Evolutionary conservation across 768 basidiomycete species (phyloP).

Genomic region (Heimioporus sp.): DNA sequence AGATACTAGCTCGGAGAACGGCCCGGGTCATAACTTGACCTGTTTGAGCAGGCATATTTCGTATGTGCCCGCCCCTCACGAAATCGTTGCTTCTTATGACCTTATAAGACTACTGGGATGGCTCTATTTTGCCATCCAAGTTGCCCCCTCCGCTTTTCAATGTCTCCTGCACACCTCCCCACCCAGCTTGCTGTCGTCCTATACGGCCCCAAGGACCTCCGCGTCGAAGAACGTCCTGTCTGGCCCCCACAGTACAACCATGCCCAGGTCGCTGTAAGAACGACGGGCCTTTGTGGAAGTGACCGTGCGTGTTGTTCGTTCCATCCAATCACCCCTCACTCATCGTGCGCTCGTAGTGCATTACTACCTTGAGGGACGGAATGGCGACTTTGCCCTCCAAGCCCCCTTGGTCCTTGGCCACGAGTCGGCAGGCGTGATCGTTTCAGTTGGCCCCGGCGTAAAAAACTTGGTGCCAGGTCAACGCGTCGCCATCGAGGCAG

Average conservation of each 20-base stretch:
- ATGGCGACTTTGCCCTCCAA: slow-evolving; percentile 88
- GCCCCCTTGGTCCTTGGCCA: slow-evolving; percentile 91
- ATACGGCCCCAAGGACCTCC: slow-evolving; percentile 80
- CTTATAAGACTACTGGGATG: slow-evolving; percentile 34
- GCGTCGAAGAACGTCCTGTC: slow-evolving; percentile 68
- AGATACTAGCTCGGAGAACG: slow-evolving; percentile 28
- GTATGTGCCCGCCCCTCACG: slow-evolving; percentile 33
- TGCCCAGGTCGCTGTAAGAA: slow-evolving; percentile 74
- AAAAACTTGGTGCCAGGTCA: slow-evolving; percentile 67
- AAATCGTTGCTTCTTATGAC: slow-evolving; percentile 30
- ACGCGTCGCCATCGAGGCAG: slow-evolving; percentile 92
- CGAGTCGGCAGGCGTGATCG: slow-evolving; percentile 86
- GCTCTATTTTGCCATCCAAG: slow-evolving; percentile 21
- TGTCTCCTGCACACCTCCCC: slow-evolving; percentile 49
- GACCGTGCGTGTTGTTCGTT: slow-evolving; percentile 51
- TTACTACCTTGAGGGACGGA: slow-evolving; percentile 86
- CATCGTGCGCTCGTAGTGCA: slow-evolving; percentile 55
- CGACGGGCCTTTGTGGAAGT: slow-evolving; percentile 91
- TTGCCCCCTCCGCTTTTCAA: slow-evolving; percentile 21
- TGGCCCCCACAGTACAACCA: slow-evolving; percentile 71
- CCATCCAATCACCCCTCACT: slow-evolving; percentile 1
- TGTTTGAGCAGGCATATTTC: slow-evolving; percentile 24
- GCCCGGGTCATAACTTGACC: slow-evolving; percentile 29
- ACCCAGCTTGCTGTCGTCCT: slow-evolving; percentile 76
- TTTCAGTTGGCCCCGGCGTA: slow-evolving; percentile 76